These are phyloP conservation scores for Sphaerobolus stellatus DNA, from an alignment of 1,284 basidiomycete species.

Conservation along the genomic window DNA sequence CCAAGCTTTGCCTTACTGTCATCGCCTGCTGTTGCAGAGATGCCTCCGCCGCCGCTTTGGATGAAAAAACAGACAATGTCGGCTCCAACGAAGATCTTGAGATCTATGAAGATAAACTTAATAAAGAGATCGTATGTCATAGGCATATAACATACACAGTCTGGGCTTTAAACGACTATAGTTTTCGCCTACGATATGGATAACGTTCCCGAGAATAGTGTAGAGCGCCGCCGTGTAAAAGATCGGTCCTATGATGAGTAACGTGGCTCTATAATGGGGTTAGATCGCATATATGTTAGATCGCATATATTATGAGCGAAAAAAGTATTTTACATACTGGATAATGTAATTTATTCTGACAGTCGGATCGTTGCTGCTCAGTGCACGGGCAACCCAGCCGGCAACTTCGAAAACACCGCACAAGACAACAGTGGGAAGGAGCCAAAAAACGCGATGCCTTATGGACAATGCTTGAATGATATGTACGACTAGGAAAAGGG, in stretches of 20 bases:
- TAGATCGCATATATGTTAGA: too few relatives aligned
- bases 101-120: slow-evolving; percentile 39
- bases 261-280: background rate
- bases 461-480: slow-evolving; percentile 26
- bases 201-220: background rate
- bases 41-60: slow-evolving; percentile 55
- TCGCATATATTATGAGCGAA: too few relatives aligned
- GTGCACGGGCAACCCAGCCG: slow-evolving; percentile 41
- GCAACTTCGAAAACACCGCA: slow-evolving; percentile 39
- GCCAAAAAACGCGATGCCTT: slow-evolving; percentile 41
- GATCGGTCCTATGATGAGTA: slow-evolving; percentile 1
- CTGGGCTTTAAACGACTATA: slow-evolving; percentile 9
- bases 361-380: slow-evolving; percentile 32
- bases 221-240: slow-evolving; percentile 11
- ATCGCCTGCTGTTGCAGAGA: slow-evolving; percentile 36
- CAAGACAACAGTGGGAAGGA: slow-evolving; percentile 36
- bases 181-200: background rate
- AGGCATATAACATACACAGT: background rate
- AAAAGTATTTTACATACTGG: too few relatives aligned
- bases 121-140: too few relatives aligned
- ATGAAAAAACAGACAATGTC: slow-evolving; percentile 53
- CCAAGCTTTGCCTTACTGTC: background rate
- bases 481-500: slow-evolving; percentile 43
- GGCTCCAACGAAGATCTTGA: slow-evolving; percentile 47
- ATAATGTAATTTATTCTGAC: background rate